Percentiles rank a stretch among this genome's conserved stretches.
These are phyloP conservation scores for Boletus austroedulis DNA, from an alignment of 1,284 basidiomycete species.

Conservation along the genomic window DNA sequence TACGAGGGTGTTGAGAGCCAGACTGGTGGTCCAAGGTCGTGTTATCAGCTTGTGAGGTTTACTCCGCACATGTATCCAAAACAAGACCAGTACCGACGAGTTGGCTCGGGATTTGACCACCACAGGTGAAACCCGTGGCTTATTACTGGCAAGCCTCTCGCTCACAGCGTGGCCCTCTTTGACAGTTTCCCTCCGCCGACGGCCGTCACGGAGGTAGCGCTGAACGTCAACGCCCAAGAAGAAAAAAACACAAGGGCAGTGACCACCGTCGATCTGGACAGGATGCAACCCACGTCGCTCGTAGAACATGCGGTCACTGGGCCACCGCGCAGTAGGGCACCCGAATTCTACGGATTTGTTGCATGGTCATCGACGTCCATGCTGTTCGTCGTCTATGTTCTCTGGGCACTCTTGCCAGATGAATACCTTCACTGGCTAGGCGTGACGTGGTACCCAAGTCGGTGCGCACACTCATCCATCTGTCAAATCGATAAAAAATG, in stretches of 20 bases:
- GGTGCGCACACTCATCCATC: slow-evolving; percentile 47
- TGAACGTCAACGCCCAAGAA: slow-evolving; percentile 11
- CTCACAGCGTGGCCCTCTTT: not conserved
- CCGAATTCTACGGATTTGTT: slow-evolving; percentile 87
- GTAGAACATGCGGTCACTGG: slow-evolving; percentile 52
- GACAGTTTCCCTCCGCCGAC: not conserved
- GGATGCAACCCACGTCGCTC: slow-evolving; percentile 25
- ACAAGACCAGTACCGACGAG: slow-evolving; percentile 3
- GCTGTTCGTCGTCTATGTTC: slow-evolving; percentile 64
- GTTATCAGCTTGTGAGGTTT: not conserved
- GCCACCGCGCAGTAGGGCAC: slow-evolving; percentile 52
- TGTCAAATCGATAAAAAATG: not conserved
- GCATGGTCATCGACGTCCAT: slow-evolving; percentile 78
- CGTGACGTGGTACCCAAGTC: slow-evolving; percentile 83
- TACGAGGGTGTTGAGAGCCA: not conserved
- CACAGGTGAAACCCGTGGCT: not conserved
- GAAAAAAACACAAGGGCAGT: not conserved
- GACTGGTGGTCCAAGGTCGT: not conserved
- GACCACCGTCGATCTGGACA: not conserved
- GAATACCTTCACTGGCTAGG: slow-evolving; percentile 60
- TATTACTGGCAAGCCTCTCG: not conserved
- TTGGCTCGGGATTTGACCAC: slow-evolving; percentile 10
- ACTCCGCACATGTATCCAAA: not conserved
- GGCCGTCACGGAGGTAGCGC: slow-evolving; percentile 24
- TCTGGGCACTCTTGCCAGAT: slow-evolving; percentile 63